Conservation (phyloP, 306 rosid genomes). For the Casuarina cunninghamiana region DNA sequence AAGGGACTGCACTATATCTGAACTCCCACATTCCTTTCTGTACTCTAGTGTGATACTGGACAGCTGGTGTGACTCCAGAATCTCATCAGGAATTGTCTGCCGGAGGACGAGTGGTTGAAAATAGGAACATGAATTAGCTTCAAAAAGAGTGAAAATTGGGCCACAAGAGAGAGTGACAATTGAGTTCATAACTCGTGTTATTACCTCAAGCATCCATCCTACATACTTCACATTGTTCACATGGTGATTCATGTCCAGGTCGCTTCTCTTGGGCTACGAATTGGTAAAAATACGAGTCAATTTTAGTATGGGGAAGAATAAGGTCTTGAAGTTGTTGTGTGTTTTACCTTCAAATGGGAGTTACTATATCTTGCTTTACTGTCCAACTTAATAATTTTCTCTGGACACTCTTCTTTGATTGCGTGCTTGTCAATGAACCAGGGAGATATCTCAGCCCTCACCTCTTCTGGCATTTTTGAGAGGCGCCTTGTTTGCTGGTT, state of each 20-base stretch:
- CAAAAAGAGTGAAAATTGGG: background rate
- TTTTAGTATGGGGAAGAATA: conserved; percentile 1
- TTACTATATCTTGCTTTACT: conserved; percentile 65
- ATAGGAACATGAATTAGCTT: background rate
- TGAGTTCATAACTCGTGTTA: background rate
- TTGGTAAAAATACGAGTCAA: conserved; percentile 18
- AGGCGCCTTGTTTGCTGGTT: conserved; percentile 87
- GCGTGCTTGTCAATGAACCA: conserved; percentile 86
- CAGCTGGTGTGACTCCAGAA: conserved; percentile 69
- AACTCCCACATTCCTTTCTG: conserved; percentile 81
- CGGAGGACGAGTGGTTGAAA: background rate
- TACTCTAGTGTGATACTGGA: conserved; percentile 67
- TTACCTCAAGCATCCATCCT: conserved; percentile 96
- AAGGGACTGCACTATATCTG: conserved; percentile 73
- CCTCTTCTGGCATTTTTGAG: conserved; percentile 89
- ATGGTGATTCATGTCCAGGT: conserved; percentile 93
- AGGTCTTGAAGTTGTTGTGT: conserved; percentile 10
- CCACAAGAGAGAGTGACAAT: background rate
- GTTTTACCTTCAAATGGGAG: conserved; percentile 60
- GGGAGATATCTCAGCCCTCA: conserved; percentile 76
- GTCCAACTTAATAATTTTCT: conserved; percentile 72
- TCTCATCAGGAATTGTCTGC: conserved; percentile 72
- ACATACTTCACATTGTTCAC: conserved; percentile 89
- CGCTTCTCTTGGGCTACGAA: conserved; percentile 84
- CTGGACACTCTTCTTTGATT: conserved; percentile 59